Evolutionary conservation across 2,329 filamentous ascomycete genomes (phyloP).

Genomic region (Parastagonospora nodorum): DNA sequence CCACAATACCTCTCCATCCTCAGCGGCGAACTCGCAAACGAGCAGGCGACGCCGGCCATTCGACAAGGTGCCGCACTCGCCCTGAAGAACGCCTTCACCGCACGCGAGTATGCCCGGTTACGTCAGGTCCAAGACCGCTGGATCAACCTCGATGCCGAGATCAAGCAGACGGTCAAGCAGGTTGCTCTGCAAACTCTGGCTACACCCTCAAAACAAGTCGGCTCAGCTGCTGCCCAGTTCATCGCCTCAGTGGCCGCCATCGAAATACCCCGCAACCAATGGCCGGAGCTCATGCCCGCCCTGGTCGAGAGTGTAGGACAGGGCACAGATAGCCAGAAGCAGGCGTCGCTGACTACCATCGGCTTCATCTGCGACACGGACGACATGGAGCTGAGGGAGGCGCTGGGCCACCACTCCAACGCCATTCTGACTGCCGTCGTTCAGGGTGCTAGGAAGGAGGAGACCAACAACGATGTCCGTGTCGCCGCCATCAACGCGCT

Average conservation of each 20-base stretch:
- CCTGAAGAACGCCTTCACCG: conserved; percentile 96
- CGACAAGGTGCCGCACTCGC: conserved; percentile 94
- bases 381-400: conserved; percentile 83
- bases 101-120: conserved; percentile 85
- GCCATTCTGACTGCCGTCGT: conserved; percentile 97
- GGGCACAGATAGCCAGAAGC: conserved; percentile 86
- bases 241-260: conserved; percentile 93
- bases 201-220: conserved; percentile 79
- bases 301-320: conserved; percentile 92
- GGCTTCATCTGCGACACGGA: conserved; percentile 98
- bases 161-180: conserved; percentile 87
- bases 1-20: conserved; percentile 83
- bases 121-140: conserved; percentile 93
- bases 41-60: conserved; percentile 79
- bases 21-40: conserved; percentile 92
- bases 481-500: conserved; percentile 91
- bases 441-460: conserved; percentile 95
- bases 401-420: conserved; percentile 84
- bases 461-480: conserved; percentile 87
- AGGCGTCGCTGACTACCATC: conserved; percentile 92
- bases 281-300: conserved; percentile 85
- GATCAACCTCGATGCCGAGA: conserved; percentile 78
- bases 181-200: conserved; percentile 85
- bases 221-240: conserved; percentile 90
- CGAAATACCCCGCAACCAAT: conserved; percentile 90